Evolutionary conservation across 2,329 filamentous ascomycete species (phyloP).

Genomic region (Coniochaeta sp.): DNA sequence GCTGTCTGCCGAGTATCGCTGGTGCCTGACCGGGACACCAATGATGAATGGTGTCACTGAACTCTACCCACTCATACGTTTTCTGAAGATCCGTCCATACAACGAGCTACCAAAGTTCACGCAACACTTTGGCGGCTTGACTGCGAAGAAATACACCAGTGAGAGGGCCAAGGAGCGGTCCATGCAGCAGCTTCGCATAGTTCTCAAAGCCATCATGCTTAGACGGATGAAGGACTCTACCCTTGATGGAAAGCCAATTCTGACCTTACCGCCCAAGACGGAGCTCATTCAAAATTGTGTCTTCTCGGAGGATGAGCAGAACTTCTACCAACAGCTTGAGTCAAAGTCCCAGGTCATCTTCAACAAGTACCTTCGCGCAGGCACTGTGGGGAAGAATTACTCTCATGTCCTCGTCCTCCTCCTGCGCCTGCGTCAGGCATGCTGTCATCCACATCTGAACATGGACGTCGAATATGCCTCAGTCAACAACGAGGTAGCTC

Average conservation of each 20-base stretch:
- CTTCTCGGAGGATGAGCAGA: constrained; percentile 58
- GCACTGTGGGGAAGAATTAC: constrained; percentile 65
- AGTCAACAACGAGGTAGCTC: constrained; percentile 33
- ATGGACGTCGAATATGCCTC: constrained; percentile 30
- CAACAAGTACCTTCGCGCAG: constrained; percentile 66
- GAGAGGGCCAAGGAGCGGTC: constrained; percentile 48
- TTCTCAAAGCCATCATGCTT: constrained; percentile 75
- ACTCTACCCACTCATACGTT: constrained; percentile 68
- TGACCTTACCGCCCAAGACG: constrained; percentile 58
- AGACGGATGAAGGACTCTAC: constrained; percentile 73
- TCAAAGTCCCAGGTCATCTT: constrained; percentile 59
- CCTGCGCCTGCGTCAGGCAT: constrained; percentile 71
- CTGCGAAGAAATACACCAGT: constrained; percentile 18
- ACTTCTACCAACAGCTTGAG: constrained; percentile 61
- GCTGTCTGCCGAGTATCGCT: constrained; percentile 54
- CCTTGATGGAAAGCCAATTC: constrained; percentile 72
- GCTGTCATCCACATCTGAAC: constrained; percentile 68
- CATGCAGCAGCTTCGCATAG: constrained; percentile 64
- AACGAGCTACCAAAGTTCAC: constrained; percentile 56
- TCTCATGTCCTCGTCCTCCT: constrained; percentile 73
- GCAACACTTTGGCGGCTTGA: constrained; percentile 33
- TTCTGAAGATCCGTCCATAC: constrained; percentile 72
- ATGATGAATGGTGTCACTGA: constrained; percentile 85
- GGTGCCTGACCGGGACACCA: constrained; percentile 74
- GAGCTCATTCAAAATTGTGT: constrained; percentile 54